A percentile compares a stretch with the other conserved stretches of the same genome.
phyloP scores from a whole-genome alignment of 2,329 filamentous ascomycete genomes.

The Tolypocladium pustulatum region DNA sequence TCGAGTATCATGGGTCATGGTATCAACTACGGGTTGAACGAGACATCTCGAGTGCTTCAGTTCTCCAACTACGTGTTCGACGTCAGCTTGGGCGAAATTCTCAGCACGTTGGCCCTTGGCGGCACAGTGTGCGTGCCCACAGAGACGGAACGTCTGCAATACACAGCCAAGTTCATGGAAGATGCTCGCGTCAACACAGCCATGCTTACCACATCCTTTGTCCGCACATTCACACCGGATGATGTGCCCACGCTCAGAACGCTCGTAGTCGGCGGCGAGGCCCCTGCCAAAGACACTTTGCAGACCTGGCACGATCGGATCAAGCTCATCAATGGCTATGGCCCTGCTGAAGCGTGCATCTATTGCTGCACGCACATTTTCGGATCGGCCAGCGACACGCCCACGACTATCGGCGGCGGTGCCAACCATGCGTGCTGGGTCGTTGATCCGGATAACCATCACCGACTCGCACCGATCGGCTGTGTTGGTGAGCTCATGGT shows the following conservation, averaged over 20 bases:
- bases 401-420: slow-evolving; percentile 4
- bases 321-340: slow-evolving; percentile 8
- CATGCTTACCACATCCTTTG: slow-evolving; percentile 1
- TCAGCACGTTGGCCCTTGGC: slow-evolving; percentile 10
- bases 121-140: slow-evolving; percentile 12
- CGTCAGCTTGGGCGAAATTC: slow-evolving; percentile 23
- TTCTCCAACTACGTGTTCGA: slow-evolving; percentile 42
- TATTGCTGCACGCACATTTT: slow-evolving; percentile 1
- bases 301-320: slow-evolving; percentile 7
- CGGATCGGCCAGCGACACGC: neutral
- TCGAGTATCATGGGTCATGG: slow-evolving; percentile 39
- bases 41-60: slow-evolving; percentile 39
- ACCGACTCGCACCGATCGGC: slow-evolving; percentile 9
- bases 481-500: slow-evolving; percentile 11
- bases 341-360: slow-evolving; percentile 8
- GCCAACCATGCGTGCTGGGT: slow-evolving; percentile 9
- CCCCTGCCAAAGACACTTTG: slow-evolving; percentile 1
- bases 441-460: slow-evolving; percentile 7
- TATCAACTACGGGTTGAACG: slow-evolving; percentile 31
- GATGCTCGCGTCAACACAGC: neutral
- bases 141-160: slow-evolving; percentile 7
- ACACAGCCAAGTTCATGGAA: neutral
- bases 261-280: slow-evolving; percentile 7
- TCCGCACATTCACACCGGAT: slow-evolving; percentile 5
- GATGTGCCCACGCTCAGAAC: slow-evolving; percentile 5